Evolutionary conservation across 176 grass and related monocot species (phyloP).

Genomic region (Oryza glumipatula): DNA sequence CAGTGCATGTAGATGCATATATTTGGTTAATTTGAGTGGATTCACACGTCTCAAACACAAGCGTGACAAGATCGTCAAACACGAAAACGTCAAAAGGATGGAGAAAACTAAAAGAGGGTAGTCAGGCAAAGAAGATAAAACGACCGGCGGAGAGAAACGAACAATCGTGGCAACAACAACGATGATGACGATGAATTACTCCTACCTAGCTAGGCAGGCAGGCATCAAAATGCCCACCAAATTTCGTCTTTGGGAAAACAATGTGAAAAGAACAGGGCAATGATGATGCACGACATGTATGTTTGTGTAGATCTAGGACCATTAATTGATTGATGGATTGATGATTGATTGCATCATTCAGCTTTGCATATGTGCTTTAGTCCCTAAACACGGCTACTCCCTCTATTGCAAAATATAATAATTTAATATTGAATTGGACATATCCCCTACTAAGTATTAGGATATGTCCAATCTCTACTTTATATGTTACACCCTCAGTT

Average conservation of each 20-base stretch:
- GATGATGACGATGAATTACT: neutral
- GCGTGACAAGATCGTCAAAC: neutral
- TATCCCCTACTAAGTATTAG: too few relatives aligned
- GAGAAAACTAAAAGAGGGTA: neutral
- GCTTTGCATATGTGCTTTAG: neutral
- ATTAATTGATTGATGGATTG: neutral
- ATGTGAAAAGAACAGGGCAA: conserved; percentile 2
- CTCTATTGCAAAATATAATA: too few relatives aligned
- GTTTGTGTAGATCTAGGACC: neutral
- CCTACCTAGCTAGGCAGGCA: neutral
- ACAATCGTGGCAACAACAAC: neutral
- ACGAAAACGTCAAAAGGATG: neutral
- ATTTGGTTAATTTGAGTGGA: neutral
- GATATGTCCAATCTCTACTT: too few relatives aligned
- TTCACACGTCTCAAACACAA: neutral
- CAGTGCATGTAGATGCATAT: neutral
- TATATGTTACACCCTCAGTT: too few relatives aligned
- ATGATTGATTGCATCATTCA: neutral
- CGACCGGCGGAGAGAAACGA: neutral
- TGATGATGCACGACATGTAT: neutral
- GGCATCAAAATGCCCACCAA: neutral
- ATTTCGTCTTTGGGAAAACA: neutral
- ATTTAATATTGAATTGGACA: too few relatives aligned
- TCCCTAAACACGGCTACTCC: neutral
- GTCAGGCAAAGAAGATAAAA: neutral